These are phyloP conservation scores for Arctium minus DNA, from an alignment of 129 eudicot genomes.

Conservation along the genomic window DNA sequence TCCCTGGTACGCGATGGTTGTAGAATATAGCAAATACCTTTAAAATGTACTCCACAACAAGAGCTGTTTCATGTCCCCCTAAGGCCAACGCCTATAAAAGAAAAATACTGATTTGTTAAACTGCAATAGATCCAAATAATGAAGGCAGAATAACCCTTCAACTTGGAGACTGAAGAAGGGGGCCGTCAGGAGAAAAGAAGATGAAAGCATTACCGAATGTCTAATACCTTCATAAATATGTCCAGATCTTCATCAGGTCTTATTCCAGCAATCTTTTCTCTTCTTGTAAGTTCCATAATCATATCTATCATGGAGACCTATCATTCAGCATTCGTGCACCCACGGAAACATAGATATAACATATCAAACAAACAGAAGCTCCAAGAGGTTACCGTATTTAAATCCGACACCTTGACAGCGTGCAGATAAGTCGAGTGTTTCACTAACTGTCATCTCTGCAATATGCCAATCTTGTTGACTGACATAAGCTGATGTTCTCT, in stretches of 20 bases:
- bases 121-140: not conserved
- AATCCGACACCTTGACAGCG: conserved; percentile 96
- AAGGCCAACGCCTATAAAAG: conserved; percentile 69
- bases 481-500: conserved; percentile 90
- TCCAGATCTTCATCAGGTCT: conserved; percentile 99
- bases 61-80: conserved; percentile 75
- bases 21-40: conserved; percentile 55
- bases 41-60: conserved; percentile 85
- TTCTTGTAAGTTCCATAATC: conserved; percentile 90
- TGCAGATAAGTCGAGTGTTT: conserved; percentile 84
- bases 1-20: not conserved
- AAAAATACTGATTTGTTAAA: not conserved
- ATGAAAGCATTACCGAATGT: conserved; percentile 12
- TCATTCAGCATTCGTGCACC: conserved; percentile 33
- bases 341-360: conserved; percentile 9
- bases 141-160: not conserved
- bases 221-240: conserved; percentile 80
- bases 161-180: not conserved
- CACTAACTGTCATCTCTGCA: conserved; percentile 96
- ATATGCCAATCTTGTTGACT: conserved; percentile 97
- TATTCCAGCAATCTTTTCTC: conserved; percentile 77
- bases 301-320: conserved; percentile 56
- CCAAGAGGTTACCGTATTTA: conserved; percentile 75
- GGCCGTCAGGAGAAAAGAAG: not conserved
- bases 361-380: not conserved